Evolutionary conservation across 305 asterid species (phyloP), one percentile per base, ranked within the genome.

Genomic region (Fraxinus albicans): DNA sequence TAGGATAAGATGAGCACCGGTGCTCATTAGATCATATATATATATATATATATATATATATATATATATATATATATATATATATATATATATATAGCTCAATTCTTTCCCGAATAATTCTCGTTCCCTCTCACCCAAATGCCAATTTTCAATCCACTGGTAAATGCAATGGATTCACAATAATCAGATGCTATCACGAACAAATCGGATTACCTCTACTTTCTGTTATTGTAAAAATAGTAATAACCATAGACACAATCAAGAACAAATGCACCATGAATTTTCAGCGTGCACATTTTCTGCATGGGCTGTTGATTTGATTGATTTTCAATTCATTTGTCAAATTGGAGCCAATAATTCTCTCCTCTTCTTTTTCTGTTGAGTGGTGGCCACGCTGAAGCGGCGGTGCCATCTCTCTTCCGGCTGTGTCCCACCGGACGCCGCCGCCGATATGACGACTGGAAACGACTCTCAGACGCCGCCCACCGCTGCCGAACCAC

Each of bases 341-440:
- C 23, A 70, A 70, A 70, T 25, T 21, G 76, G 44, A 70, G 42
- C 4, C 40, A 31, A 33, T 63, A 13, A 25, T 81, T 78, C 76
- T 38, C 44, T 8, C 84, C 8, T 70, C 78, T n/a, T 27, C 40
- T 34, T 13, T 70, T 76, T 27, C 83, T 79, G 70, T 80, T 81
- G 89, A 85, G 89, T 76, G 90, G 92, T 81, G 89, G 90, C 86
- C 86, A 90, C 89, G 90, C 84, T 89, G 86, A 86, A 86, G 85
- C 87, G 89, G 86, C 89, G 90, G 88, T 84, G 87, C 87, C 89
- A 87, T 86, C 89, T 83, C 90, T 91, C 29, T 25, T 58, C 42
- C 2, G 58, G 83, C 73, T 81, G 76, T 58, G 27, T 58, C 67
- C 35, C 6, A 53, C 83, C 36, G 83, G 77, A 83, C 76, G 25